phyloP scores from a whole-genome alignment of 805 yeast genomes.

The Pichia eremophila region DNA sequence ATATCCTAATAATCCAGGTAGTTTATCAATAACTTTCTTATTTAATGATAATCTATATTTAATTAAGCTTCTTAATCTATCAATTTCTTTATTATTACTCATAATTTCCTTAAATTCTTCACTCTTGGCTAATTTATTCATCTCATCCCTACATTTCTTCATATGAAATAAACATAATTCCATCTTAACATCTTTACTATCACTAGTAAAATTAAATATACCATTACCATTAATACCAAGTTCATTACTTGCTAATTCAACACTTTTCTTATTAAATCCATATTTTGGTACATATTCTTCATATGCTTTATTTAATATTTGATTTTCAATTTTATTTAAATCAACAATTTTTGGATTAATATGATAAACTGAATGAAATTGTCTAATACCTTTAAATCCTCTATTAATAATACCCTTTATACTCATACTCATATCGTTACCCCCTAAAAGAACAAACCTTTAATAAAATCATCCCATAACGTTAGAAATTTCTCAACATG shows the following conservation, averaged over 20 bases:
- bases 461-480: no score
- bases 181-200: slow-evolving; percentile 26
- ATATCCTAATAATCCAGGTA: slow-evolving; percentile 46
- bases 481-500: background rate
- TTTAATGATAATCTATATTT: slow-evolving; percentile 44
- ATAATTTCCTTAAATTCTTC: slow-evolving; percentile 16
- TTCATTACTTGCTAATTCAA: slow-evolving; percentile 35
- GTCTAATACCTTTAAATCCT: slow-evolving; percentile 14
- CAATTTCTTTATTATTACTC: slow-evolving; percentile 17
- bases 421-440: background rate
- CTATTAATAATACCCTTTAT: background rate
- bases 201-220: slow-evolving; percentile 28
- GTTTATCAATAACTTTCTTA: slow-evolving; percentile 33
- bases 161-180: slow-evolving; percentile 40
- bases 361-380: slow-evolving; percentile 30
- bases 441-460: background rate
- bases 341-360: slow-evolving; percentile 29
- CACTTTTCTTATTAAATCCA: slow-evolving; percentile 35
- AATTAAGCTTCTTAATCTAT: slow-evolving; percentile 24
- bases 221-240: slow-evolving; percentile 33
- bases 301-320: slow-evolving; percentile 26
- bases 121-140: slow-evolving; percentile 22
- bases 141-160: slow-evolving; percentile 31
- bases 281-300: slow-evolving; percentile 30
- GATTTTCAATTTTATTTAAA: slow-evolving; percentile 28